phyloP scores from a whole-genome alignment of 768 basidiomycete species.

The Naematelia aurantialba region DNA sequence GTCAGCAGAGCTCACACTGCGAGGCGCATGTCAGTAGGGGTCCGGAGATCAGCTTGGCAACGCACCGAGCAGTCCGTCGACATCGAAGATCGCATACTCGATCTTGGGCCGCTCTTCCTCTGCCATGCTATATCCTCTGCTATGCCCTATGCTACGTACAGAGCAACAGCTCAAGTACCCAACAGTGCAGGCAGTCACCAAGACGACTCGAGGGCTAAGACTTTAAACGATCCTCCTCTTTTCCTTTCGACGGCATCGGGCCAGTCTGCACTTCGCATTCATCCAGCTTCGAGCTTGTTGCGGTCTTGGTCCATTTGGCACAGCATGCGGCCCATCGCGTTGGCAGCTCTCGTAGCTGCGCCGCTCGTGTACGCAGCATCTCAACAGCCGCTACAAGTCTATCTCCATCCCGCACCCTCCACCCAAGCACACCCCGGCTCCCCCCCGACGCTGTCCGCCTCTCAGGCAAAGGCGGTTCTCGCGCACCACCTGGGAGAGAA shows the following conservation, averaged over 20 bases:
- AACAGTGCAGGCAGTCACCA: background rate
- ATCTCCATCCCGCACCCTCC: slow-evolving; percentile 42
- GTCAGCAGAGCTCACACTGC: slow-evolving; percentile 18
- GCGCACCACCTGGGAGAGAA: slow-evolving; percentile 39
- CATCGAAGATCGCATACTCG: slow-evolving; percentile 49
- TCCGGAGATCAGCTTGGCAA: background rate
- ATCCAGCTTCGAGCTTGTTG: too few species aligned
- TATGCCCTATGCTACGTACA: background rate
- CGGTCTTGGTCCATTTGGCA: too few species aligned
- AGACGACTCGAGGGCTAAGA: too few species aligned
- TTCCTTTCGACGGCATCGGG: background rate
- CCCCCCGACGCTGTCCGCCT: slow-evolving; percentile 37
- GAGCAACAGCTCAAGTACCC: background rate
- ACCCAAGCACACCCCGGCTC: slow-evolving; percentile 6
- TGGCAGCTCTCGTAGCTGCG: slow-evolving; percentile 3
- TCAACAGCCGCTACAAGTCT: slow-evolving; percentile 43
- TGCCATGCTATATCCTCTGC: background rate
- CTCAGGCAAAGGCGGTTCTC: slow-evolving; percentile 45
- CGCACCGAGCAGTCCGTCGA: slow-evolving; percentile 48
- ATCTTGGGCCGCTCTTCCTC: slow-evolving; percentile 16
- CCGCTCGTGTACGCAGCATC: slow-evolving; percentile 1
- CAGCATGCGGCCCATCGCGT: slow-evolving; percentile 9
- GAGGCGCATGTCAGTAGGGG: slow-evolving; percentile 1
- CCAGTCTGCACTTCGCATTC: background rate
- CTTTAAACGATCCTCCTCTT: background rate